phyloP scores from a whole-genome alignment of 192 early-diverging fungal species.

The Gigaspora rosea region DNA sequence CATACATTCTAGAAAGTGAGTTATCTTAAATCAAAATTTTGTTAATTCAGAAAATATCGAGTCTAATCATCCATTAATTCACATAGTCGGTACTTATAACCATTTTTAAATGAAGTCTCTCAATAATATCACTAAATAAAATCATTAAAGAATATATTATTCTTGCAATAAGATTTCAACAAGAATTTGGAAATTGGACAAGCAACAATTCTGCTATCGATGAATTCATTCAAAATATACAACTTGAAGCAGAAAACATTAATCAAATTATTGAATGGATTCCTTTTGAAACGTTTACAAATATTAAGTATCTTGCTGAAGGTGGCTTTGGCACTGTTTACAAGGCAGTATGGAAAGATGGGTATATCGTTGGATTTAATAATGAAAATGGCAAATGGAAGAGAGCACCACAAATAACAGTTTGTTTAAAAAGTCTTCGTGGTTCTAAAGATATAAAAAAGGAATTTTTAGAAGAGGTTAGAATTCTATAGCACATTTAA shows the following conservation, averaged over 20 bases:
- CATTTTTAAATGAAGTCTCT: too few relatives aligned
- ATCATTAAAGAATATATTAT: too few relatives aligned
- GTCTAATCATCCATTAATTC: too few relatives aligned
- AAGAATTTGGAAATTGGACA: constrained; percentile 3
- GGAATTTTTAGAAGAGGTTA: not conserved
- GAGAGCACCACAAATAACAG: not conserved
- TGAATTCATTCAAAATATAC: not conserved
- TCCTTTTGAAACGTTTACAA: not conserved
- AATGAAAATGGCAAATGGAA: not conserved
- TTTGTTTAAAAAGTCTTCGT: not conserved
- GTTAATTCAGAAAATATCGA: too few relatives aligned
- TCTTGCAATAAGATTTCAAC: not conserved
- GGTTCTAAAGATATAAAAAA: not conserved
- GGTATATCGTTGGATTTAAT: not conserved
- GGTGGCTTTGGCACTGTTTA: constrained; percentile 1
- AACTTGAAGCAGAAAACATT: not conserved
- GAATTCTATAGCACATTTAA: not conserved
- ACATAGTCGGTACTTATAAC: too few relatives aligned
- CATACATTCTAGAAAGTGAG: too few relatives aligned
- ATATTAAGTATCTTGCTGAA: not conserved
- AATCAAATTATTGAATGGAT: not conserved
- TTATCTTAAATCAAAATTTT: too few relatives aligned
- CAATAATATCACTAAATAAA: too few relatives aligned
- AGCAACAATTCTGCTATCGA: not conserved
- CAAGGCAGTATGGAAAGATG: not conserved